Percentiles rank a stretch among this genome's conserved stretches.
phyloP scores from a whole-genome alignment of 2,329 filamentous ascomycete species.

The Colletotrichum liriopes region DNA sequence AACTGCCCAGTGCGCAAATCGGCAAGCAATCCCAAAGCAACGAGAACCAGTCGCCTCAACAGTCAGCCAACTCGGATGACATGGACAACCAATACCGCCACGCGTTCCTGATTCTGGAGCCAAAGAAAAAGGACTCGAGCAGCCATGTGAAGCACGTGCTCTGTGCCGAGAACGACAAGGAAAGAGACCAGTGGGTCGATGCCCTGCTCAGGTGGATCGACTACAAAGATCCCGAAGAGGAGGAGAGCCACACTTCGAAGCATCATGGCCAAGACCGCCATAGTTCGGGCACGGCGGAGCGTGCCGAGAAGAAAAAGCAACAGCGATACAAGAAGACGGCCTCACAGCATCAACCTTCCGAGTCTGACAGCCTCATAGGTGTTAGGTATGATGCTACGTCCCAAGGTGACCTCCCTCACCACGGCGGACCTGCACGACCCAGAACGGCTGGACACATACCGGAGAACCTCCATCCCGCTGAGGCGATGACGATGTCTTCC shows the following conservation, averaged over 20 bases:
- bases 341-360: constrained; percentile 54
- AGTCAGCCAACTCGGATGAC: constrained; percentile 74
- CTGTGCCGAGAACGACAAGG: constrained; percentile 93
- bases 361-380: constrained; percentile 67
- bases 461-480: constrained; percentile 51
- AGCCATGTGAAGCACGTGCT: constrained; percentile 93
- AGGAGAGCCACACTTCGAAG: constrained; percentile 56
- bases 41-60: constrained; percentile 74
- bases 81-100: constrained; percentile 95
- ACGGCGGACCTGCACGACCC: constrained; percentile 54
- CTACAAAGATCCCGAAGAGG: constrained; percentile 74
- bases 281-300: constrained; percentile 50
- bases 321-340: constrained; percentile 52
- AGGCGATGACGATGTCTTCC: constrained; percentile 52
- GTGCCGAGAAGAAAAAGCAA: constrained; percentile 50
- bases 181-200: constrained; percentile 95
- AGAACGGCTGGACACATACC: constrained; percentile 55
- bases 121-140: constrained; percentile 94
- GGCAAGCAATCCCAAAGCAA: constrained; percentile 86
- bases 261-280: constrained; percentile 58
- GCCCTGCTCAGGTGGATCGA: constrained; percentile 92
- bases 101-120: constrained; percentile 94
- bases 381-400: constrained; percentile 72
- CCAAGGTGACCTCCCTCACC: constrained; percentile 66
- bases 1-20: constrained; percentile 91